Evolutionary conservation across 2,329 filamentous ascomycete species (phyloP).

Genomic region (Emergomyces pasteurianus): DNA sequence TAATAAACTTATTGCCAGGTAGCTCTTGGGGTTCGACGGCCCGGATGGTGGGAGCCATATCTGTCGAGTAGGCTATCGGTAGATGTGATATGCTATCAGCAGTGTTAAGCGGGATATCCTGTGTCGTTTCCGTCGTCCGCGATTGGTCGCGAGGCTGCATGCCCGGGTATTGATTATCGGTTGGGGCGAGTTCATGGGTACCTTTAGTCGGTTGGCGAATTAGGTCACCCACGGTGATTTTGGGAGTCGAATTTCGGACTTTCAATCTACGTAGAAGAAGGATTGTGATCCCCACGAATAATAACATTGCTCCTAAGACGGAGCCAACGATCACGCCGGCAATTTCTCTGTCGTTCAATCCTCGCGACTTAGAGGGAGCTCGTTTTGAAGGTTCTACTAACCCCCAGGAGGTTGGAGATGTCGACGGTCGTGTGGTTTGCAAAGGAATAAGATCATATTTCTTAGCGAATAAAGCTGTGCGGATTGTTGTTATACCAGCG

Average conservation of each 20-base stretch:
- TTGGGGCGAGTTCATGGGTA: not conserved
- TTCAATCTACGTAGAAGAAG: not conserved
- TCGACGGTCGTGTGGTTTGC: not conserved
- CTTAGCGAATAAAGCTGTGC: slow-evolving; percentile 16
- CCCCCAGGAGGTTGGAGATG: not conserved
- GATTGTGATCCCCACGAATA: slow-evolving; percentile 3
- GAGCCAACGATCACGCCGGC: slow-evolving; percentile 16
- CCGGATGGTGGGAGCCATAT: not conserved
- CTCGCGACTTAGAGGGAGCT: not conserved
- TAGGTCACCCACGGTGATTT: not conserved
- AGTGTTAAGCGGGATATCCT: not conserved
- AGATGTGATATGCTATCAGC: not conserved
- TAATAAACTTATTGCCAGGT: slow-evolving; percentile 7
- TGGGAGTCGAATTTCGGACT: not conserved
- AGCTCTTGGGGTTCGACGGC: slow-evolving; percentile 6
- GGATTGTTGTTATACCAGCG: slow-evolving; percentile 12
- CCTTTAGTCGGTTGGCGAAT: not conserved
- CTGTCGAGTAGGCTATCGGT: not conserved
- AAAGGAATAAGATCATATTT: slow-evolving; percentile 15
- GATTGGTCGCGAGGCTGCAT: not conserved
- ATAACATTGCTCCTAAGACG: slow-evolving; percentile 2
- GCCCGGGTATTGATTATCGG: not conserved
- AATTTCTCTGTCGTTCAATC: slow-evolving; percentile 13
- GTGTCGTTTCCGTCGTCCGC: not conserved
- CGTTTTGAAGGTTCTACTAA: not conserved